These are phyloP conservation scores for Skeletonema marinoi DNA, from an alignment of 108 stramenopile genomes.

Conservation along the genomic window DNA sequence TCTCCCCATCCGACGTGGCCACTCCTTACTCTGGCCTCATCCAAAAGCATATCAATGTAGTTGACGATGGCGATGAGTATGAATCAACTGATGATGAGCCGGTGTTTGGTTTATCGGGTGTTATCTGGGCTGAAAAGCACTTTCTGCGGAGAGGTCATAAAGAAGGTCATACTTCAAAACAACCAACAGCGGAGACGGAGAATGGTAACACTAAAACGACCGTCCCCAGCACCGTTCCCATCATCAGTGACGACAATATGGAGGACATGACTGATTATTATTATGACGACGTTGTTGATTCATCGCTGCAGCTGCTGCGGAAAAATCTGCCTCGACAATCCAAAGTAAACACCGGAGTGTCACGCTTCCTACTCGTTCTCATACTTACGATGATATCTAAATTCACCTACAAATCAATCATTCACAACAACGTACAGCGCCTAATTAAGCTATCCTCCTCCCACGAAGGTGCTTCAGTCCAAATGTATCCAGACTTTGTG, in stretches of 20 bases:
- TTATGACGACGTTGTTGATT: too few species aligned
- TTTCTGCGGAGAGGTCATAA: background rate
- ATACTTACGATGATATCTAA: background rate
- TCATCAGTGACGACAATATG: background rate
- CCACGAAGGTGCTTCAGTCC: too few species aligned
- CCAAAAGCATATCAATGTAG: constrained; percentile 22
- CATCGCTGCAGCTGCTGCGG: background rate
- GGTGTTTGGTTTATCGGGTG: background rate
- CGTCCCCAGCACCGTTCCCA: too few species aligned
- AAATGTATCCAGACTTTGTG: constrained; percentile 34
- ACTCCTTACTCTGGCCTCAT: constrained; percentile 37
- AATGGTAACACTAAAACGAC: too few species aligned
- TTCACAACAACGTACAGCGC: background rate
- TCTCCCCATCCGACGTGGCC: background rate
- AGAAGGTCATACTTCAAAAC: background rate
- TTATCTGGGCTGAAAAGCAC: background rate
- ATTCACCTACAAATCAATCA: background rate
- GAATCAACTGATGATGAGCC: constrained; percentile 7
- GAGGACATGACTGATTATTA: background rate
- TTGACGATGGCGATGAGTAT: background rate
- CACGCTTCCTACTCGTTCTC: background rate
- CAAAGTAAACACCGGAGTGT: background rate
- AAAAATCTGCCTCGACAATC: background rate
- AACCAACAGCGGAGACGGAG: background rate
- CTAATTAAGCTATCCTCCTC: background rate